Evolutionary conservation across 225 moss, liverwort and hornwort genomes (phyloP), one percentile per base, ranked within the genome.

Genomic region (Sphagnum tenellum): DNA sequence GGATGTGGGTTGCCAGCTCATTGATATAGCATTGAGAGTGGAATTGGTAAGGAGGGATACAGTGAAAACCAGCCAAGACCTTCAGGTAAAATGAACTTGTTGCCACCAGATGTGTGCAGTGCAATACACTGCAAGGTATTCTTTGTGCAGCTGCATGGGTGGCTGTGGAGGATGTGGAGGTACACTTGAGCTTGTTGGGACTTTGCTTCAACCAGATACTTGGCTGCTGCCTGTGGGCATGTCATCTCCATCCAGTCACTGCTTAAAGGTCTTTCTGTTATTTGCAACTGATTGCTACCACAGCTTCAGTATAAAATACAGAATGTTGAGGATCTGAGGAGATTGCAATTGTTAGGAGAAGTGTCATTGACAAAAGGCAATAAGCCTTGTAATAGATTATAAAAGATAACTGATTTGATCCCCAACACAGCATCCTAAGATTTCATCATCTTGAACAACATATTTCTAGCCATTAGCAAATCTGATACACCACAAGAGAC

Each of bases 111-210:
- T 29, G 29, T 0, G 1, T 93, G 59, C 87, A 86, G 46, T 83
- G 81, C 69, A 62, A 76, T 61, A 70, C 87, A 2, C 69, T 89
- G 50, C 82, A 88, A 47, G 90, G 87, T 60, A 86, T 86, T 14
- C 93, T 98, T 57, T 81, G 89, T 70, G 90, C 93, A 63, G 87
- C 98, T 47, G 98, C 98, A 56, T 98, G 98, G 98, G 84, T 98
- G 68, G 79, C 78, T 48, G 98, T 93, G 69, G 98, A 98, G 71
- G 88, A 90, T 69, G 90, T 89, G 60, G 75, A 59, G 85, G 77
- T 63, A 70, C 70, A 50, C 81, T 73, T 64, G 93, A 98, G 75
- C 73, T 98, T 64, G 69, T 93, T 67, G 82, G 93, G 73, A 87
- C 87, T 72, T 81, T 93, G 65, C 90, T 98, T 56, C 98, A 98